phyloP scores from a whole-genome alignment of 805 yeast genomes.

The Saccharomycopsis malanga region DNA sequence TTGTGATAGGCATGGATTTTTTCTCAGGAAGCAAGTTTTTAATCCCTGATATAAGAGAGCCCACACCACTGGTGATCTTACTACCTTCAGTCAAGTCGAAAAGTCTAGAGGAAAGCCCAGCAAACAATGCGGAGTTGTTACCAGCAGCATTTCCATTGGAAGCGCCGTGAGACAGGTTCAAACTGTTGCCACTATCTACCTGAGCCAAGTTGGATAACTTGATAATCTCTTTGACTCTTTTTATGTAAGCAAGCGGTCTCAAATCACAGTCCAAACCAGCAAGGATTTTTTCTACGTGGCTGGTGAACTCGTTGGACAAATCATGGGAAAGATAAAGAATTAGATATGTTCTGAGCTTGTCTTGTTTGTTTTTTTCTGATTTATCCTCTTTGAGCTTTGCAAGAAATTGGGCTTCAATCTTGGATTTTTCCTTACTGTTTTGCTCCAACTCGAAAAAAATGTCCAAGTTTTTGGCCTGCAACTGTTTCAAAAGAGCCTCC shows the following conservation, averaged over 20 bases:
- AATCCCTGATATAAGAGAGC: conserved; percentile 80
- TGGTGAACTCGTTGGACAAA: conserved; percentile 40
- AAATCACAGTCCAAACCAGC: conserved; percentile 52
- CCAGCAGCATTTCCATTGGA: conserved; percentile 24
- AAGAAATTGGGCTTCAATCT: conserved; percentile 49
- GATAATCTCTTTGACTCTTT: conserved; percentile 72
- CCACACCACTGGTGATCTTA: conserved; percentile 79
- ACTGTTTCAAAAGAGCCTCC: conserved; percentile 71
- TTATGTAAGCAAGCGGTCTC: conserved; percentile 62
- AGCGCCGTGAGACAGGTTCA: conserved; percentile 24
- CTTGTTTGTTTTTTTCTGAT: conserved; percentile 44
- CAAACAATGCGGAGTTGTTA: conserved; percentile 48
- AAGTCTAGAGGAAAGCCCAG: conserved; percentile 66
- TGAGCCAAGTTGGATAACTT: conserved; percentile 39
- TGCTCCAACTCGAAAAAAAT: conserved; percentile 93
- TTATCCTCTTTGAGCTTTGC: conserved; percentile 48
- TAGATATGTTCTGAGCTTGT: conserved; percentile 83
- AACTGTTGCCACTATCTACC: conserved; percentile 30
- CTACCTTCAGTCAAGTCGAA: conserved; percentile 74
- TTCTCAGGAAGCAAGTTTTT: conserved; percentile 83
- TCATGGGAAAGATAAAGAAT: conserved; percentile 59
- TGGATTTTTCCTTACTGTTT: conserved; percentile 33
- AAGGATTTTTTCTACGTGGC: conserved; percentile 60
- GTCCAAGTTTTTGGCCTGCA: conserved; percentile 83
- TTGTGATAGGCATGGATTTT: conserved; percentile 82